A percentile compares a stretch with the other conserved stretches of the same genome.
phyloP scores from a whole-genome alignment of 257 asterid species.

The Nicotiana paniculata region DNA sequence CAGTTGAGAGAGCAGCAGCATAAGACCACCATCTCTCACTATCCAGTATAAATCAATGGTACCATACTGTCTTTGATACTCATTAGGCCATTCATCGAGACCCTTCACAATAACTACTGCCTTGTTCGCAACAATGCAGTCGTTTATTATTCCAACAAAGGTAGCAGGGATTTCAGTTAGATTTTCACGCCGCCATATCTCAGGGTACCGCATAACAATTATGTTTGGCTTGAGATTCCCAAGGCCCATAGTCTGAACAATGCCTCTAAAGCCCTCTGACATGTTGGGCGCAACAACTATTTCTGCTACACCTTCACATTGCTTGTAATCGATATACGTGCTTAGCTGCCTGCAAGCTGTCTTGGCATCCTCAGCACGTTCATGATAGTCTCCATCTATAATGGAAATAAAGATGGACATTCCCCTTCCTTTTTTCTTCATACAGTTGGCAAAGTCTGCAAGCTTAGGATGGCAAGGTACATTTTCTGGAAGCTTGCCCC shows the following conservation, averaged over 20 bases:
- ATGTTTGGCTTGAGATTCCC: slow-evolving; percentile 97
- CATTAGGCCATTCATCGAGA: slow-evolving; percentile 98
- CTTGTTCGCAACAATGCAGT: slow-evolving; percentile 95
- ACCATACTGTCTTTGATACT: slow-evolving; percentile 91
- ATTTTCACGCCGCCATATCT: slow-evolving; percentile 95
- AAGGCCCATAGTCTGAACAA: slow-evolving; percentile 96
- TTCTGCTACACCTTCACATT: slow-evolving; percentile 97
- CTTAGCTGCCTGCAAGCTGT: slow-evolving; percentile 84
- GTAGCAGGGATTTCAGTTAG: slow-evolving; percentile 83
- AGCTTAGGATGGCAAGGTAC: slow-evolving; percentile 99
- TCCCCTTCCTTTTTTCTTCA: slow-evolving; percentile 99
- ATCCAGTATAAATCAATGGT: slow-evolving; percentile 96
- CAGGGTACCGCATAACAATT: slow-evolving; percentile 94
- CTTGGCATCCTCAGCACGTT: slow-evolving; percentile 91
- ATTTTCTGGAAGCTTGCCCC: slow-evolving; percentile 97
- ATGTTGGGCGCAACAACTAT: slow-evolving; percentile 90
- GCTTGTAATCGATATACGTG: slow-evolving; percentile 82
- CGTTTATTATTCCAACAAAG: slow-evolving; percentile 88
- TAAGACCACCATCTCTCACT: slow-evolving; percentile 97
- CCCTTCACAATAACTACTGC: slow-evolving; percentile 98
- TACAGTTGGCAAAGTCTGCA: slow-evolving; percentile 93
- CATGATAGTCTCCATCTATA: slow-evolving; percentile 91
- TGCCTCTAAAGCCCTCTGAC: slow-evolving; percentile 96
- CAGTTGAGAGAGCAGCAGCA: slow-evolving; percentile 95
- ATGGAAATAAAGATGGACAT: slow-evolving; percentile 94